Evolutionary conservation across 306 rosid species (phyloP).

Genomic region (Trifolium subterraneum): DNA sequence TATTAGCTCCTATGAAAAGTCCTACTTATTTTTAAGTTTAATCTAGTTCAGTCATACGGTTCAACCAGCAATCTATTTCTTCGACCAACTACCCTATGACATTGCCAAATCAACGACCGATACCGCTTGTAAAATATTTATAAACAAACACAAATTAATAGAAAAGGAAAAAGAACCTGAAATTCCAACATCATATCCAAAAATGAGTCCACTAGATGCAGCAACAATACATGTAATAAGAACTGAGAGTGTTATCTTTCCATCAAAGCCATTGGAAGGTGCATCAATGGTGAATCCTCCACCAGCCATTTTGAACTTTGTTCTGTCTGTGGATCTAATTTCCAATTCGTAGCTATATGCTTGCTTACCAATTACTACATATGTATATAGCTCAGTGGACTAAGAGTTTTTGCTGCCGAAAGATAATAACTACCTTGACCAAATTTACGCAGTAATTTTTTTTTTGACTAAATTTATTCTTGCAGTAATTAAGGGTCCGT

Average conservation of each 20-base stretch:
- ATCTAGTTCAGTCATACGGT: no score
- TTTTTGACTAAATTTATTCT: no score
- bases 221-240: slow-evolving; percentile 66
- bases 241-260: slow-evolving; percentile 57
- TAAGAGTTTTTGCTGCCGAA: background rate
- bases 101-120: no score
- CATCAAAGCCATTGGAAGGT: slow-evolving; percentile 27
- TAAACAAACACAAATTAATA: no score
- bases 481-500: no score
- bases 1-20: no score
- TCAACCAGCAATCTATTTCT: no score
- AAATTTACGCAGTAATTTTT: no score
- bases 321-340: background rate
- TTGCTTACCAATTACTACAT: background rate
- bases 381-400: background rate
- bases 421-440: background rate
- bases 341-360: background rate
- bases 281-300: slow-evolving; percentile 50
- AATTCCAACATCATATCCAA: slow-evolving; percentile 67
- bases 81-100: no score
- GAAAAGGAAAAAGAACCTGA: slow-evolving; percentile 41
- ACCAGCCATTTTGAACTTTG: slow-evolving; percentile 49
- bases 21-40: no score
- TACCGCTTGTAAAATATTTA: no score
- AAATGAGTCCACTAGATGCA: slow-evolving; percentile 65